Evolutionary conservation across 495 filamentous ascomycete species (phyloP), one percentile per base, ranked within the genome.

Genomic region (Aspergillus panamensis): DNA sequence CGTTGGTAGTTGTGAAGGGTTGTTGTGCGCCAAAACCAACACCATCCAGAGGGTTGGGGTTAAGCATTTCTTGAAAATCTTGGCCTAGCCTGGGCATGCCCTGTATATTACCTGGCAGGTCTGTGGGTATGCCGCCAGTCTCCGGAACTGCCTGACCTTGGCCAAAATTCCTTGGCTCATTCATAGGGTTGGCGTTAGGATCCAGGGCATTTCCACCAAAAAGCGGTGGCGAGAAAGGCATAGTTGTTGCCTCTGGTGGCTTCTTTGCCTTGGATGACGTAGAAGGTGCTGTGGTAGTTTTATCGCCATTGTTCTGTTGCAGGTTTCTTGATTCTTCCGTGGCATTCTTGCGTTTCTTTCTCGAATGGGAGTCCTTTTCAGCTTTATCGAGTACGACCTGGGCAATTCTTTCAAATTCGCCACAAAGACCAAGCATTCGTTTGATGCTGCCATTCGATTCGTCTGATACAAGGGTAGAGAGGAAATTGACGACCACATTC

Each of bases 321-420:
- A 50, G 10, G 44, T 63, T 57, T 8, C 32, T 40, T 13, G 65
- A 43, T 5, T 78, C 72, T 16, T 79, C 77, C 14, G 78, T 69
- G 7, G 87, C 76, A 68, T 62, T 73, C 83, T 83, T 95, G 51
- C 94, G 83, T 73, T 97, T 97, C 58, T 89, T 83, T 60, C 87
- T 81, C 2, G 84, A 84, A 9, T 85, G 80, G 20, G 83, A 77
- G 35, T 97, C 92, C 64, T 87, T 88, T 59, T 97, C 94, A 1
- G 89, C 81, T 64, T 90, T 95, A 45, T 97, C 92, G 33, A 97
- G 83, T 12, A 97, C 92, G 17, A 92, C 84, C 68, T 87, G 91
- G 44, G 92, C 91, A 61, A 98, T 97, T 60, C 95, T 82, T 63
- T 97, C 91, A 59, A 98, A 98, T 64, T 97, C 94, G 16, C 90